Evolutionary conservation across 441 rosid species (phyloP).

Genomic region (Brassica balearica): DNA sequence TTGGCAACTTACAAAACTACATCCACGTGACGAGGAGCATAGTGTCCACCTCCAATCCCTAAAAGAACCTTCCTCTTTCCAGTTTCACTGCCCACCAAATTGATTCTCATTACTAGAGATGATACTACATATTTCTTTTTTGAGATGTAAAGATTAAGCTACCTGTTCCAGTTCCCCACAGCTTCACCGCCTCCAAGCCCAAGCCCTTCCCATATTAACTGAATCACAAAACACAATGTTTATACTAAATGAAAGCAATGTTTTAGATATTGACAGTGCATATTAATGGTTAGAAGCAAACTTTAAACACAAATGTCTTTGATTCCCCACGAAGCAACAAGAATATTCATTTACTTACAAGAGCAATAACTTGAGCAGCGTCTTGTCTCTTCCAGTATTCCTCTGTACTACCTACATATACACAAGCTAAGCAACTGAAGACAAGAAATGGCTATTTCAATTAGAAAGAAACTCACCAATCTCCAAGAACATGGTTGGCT

Average conservation of each 20-base stretch:
- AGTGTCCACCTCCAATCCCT: constrained; percentile 93
- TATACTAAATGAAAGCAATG: constrained; percentile 7
- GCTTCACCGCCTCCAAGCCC: constrained; percentile 80
- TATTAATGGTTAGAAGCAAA: background rate
- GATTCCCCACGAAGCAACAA: background rate
- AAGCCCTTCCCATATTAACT: constrained; percentile 95
- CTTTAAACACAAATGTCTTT: background rate
- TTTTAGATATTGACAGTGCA: background rate
- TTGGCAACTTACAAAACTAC: constrained; percentile 64
- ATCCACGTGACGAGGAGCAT: constrained; percentile 95
- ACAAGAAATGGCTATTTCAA: background rate
- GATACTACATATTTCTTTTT: background rate
- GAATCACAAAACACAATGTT: constrained; percentile 1
- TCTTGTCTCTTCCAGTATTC: constrained; percentile 90
- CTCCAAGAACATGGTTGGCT: constrained; percentile 83
- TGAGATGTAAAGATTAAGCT: constrained; percentile 8
- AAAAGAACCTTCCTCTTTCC: constrained; percentile 70
- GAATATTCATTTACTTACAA: constrained; percentile 56
- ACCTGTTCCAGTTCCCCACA: constrained; percentile 90
- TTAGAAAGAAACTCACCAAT: constrained; percentile 56
- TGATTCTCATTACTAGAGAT: background rate
- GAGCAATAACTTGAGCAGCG: constrained; percentile 88
- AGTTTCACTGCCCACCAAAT: constrained; percentile 52
- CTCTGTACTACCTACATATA: constrained; percentile 79
- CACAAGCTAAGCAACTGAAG: background rate